A percentile compares a stretch with the other conserved stretches of the same genome.
phyloP scores from a whole-genome alignment of 768 basidiomycete species.

The Chlorophyllum brunneum region DNA sequence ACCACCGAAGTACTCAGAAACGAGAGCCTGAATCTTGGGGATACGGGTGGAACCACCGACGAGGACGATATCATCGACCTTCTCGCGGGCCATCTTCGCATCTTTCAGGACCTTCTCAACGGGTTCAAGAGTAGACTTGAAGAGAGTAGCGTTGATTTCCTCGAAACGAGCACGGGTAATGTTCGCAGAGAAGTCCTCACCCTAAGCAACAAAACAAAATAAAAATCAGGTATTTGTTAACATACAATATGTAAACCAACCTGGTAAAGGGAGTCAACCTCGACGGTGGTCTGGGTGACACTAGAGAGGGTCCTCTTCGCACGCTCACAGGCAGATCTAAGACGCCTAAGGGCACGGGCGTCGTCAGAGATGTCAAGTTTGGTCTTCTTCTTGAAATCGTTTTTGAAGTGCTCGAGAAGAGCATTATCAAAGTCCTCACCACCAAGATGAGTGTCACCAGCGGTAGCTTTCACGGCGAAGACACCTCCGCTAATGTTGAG shows the following conservation, averaged over 20 bases:
- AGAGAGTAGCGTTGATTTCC: slow-evolving; percentile 93
- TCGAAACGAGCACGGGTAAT: slow-evolving; percentile 99
- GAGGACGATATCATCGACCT: slow-evolving; percentile 98
- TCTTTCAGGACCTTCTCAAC: slow-evolving; percentile 99
- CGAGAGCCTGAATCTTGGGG: slow-evolving; percentile 96
- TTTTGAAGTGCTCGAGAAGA: slow-evolving; percentile 98
- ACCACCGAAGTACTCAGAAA: slow-evolving; percentile 97
- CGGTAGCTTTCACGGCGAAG: slow-evolving; percentile 98
- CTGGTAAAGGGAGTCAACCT: slow-evolving; percentile 98
- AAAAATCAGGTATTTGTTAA: neutral
- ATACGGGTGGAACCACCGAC: slow-evolving; percentile 99
- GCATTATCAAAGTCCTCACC: slow-evolving; percentile 99
- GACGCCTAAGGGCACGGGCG: slow-evolving; percentile 92
- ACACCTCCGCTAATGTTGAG: slow-evolving; percentile 97
- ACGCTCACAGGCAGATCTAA: slow-evolving; percentile 97
- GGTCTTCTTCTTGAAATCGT: slow-evolving; percentile 97
- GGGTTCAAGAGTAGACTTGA: slow-evolving; percentile 97
- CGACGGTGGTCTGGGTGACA: slow-evolving; percentile 97
- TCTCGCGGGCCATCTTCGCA: slow-evolving; percentile 94
- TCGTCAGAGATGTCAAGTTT: slow-evolving; percentile 97
- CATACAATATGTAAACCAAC: slow-evolving; percentile 32
- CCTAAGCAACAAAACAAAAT: slow-evolving; percentile 37
- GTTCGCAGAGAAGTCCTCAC: slow-evolving; percentile 97
- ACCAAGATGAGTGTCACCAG: slow-evolving; percentile 98
- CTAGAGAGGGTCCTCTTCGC: slow-evolving; percentile 98